A percentile compares a stretch with the other conserved stretches of the same genome.
These are phyloP conservation scores for Plicaturopsis crispa DNA, from an alignment of 768 basidiomycete genomes.

Conservation along the genomic window DNA sequence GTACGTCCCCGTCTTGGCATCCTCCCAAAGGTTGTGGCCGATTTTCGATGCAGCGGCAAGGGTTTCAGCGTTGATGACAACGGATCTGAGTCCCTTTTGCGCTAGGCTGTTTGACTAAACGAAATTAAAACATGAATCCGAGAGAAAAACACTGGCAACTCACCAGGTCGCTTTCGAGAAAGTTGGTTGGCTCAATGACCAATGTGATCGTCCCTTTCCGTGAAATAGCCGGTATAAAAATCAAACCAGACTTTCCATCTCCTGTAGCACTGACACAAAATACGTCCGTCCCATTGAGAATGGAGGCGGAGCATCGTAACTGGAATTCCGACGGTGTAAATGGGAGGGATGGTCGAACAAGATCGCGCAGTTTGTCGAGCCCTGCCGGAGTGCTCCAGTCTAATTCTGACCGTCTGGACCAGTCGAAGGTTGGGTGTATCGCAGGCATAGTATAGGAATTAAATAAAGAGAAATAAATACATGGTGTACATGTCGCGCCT, in stretches of 20 bases:
- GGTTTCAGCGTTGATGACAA: not conserved
- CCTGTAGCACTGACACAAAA: not conserved
- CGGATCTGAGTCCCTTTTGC: not conserved
- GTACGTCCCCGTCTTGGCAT: not conserved
- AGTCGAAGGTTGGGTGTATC: no score
- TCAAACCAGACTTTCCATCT: not conserved
- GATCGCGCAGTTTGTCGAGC: no score
- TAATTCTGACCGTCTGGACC: no score
- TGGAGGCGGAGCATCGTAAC: not conserved
- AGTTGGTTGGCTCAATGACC: not conserved
- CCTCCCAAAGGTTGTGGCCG: not conserved
- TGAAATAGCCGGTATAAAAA: not conserved
- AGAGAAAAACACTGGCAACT: not conserved
- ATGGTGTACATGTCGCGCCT: no score
- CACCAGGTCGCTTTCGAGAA: not conserved
- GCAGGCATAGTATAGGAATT: no score
- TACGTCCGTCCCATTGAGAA: not conserved
- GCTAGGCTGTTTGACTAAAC: not conserved
- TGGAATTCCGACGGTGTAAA: not conserved
- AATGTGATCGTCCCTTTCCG: not conserved
- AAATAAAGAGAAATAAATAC: no score
- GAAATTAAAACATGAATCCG: not conserved
- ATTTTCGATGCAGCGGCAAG: not conserved
- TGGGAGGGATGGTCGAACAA: slow-evolving; percentile 1
- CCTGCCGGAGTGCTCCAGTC: no score